Conservation (phyloP, 2,329 filamentous ascomycete genomes). For the Fusarium tjaetaba region DNA sequence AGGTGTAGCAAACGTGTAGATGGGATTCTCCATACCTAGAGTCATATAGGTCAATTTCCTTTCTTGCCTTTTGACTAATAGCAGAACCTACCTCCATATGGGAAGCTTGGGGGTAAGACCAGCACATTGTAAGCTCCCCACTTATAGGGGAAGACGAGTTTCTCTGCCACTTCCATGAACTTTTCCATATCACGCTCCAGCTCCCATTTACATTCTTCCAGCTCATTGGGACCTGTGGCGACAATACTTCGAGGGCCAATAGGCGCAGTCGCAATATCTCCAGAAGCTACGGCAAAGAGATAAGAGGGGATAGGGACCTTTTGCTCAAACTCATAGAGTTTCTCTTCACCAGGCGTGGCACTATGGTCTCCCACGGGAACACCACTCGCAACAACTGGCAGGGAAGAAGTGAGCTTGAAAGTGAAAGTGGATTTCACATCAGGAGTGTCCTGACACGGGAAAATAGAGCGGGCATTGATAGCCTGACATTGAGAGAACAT, state of each 20-base stretch:
- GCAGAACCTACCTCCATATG: slow-evolving; percentile 74
- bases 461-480: slow-evolving; percentile 91
- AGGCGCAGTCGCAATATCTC: slow-evolving; percentile 84
- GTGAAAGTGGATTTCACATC: slow-evolving; percentile 96
- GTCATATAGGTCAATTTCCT: slow-evolving; percentile 7
- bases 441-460: slow-evolving; percentile 97
- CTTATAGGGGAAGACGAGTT: slow-evolving; percentile 83
- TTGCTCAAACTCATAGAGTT: slow-evolving; percentile 87
- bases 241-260: slow-evolving; percentile 89
- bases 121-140: slow-evolving; percentile 98
- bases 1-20: slow-evolving; percentile 95
- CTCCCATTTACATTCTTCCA: slow-evolving; percentile 88
- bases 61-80: background rate
- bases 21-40: slow-evolving; percentile 85
- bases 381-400: slow-evolving; percentile 93
- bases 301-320: slow-evolving; percentile 94
- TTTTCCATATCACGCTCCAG: slow-evolving; percentile 90
- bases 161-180: slow-evolving; percentile 88
- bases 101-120: slow-evolving; percentile 88
- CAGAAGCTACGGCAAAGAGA: slow-evolving; percentile 89
- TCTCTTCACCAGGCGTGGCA: slow-evolving; percentile 59
- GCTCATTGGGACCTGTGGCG: slow-evolving; percentile 87
- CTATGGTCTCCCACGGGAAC: slow-evolving; percentile 63
- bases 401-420: slow-evolving; percentile 85
- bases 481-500: slow-evolving; percentile 99